Conservation (phyloP, 805 yeast species). For the Yamadazyma tumulicola region DNA sequence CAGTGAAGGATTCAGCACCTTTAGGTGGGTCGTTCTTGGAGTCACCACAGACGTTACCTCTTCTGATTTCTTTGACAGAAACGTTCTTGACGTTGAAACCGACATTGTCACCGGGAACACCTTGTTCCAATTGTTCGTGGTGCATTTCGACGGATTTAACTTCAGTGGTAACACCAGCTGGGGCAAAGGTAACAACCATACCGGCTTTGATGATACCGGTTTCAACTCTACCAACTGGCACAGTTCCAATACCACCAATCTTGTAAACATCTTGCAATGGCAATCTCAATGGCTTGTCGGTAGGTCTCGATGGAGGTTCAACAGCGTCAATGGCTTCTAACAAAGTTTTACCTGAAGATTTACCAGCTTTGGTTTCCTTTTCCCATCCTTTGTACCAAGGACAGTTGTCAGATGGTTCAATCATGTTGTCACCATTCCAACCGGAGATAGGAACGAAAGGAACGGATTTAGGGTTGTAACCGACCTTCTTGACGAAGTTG, state of each 20-base stretch:
- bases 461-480: slow-evolving; percentile 78
- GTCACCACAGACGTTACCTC: slow-evolving; percentile 93
- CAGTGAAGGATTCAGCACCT: slow-evolving; percentile 76
- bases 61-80: slow-evolving; percentile 83
- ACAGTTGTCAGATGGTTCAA: slow-evolving; percentile 76
- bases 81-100: slow-evolving; percentile 91
- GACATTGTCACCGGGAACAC: slow-evolving; percentile 45
- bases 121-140: slow-evolving; percentile 82
- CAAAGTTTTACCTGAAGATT: slow-evolving; percentile 72
- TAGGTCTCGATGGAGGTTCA: slow-evolving; percentile 78
- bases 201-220: slow-evolving; percentile 91
- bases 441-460: slow-evolving; percentile 91
- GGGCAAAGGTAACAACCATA: slow-evolving; percentile 86
- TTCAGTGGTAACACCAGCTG: slow-evolving; percentile 86
- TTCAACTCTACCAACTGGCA: slow-evolving; percentile 93
- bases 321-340: slow-evolving; percentile 82
- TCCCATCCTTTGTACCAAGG: slow-evolving; percentile 88
- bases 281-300: slow-evolving; percentile 84
- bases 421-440: slow-evolving; percentile 93
- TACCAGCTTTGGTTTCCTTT: slow-evolving; percentile 71
- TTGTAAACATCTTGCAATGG: slow-evolving; percentile 90
- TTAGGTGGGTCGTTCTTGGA: slow-evolving; percentile 85
- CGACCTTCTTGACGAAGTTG: slow-evolving; percentile 81
- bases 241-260: slow-evolving; percentile 90
- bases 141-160: slow-evolving; percentile 89